Evolutionary conservation across 2,329 filamentous ascomycete genomes (phyloP).

Genomic region (Xylariaceae sp.): DNA sequence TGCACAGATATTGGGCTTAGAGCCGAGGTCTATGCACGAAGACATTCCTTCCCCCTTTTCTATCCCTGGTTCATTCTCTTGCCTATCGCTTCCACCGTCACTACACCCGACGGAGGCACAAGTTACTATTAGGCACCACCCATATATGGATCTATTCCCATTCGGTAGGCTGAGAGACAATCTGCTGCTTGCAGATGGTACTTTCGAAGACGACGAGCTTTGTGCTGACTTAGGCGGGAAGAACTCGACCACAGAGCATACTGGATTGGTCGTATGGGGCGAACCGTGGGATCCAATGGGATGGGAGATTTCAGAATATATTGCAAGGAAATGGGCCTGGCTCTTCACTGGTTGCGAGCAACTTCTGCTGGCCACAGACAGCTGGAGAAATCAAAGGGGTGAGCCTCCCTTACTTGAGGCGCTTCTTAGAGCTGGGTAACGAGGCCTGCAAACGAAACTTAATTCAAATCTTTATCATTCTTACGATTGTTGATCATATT

Average conservation of each 20-base stretch:
- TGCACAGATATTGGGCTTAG: slow-evolving; percentile 1
- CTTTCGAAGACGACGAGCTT: slow-evolving; percentile 4
- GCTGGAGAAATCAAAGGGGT: background rate
- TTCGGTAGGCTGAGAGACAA: background rate
- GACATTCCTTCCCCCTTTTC: slow-evolving; percentile 12
- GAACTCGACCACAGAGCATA: slow-evolving; percentile 3
- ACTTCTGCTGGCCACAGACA: background rate
- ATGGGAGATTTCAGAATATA: slow-evolving; percentile 14
- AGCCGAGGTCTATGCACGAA: slow-evolving; percentile 8
- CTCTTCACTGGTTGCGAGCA: background rate
- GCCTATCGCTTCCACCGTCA: background rate
- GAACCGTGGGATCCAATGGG: slow-evolving; percentile 11
- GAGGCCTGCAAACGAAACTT: too few relatives aligned
- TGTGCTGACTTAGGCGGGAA: slow-evolving; percentile 5
- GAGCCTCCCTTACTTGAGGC: slow-evolving; percentile 3
- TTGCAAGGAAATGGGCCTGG: slow-evolving; percentile 5
- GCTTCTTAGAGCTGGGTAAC: too few relatives aligned
- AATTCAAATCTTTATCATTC: too few relatives aligned
- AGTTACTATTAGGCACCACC: background rate
- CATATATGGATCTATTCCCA: slow-evolving; percentile 4
- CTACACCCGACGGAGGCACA: slow-evolving; percentile 1
- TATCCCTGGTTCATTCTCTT: background rate
- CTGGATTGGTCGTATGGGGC: slow-evolving; percentile 5
- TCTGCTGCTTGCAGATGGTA: background rate
- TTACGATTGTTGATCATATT: too few relatives aligned